Percentiles rank a stretch among this genome's conserved stretches.
Conservation (phyloP, 495 filamentous ascomycete genomes). For the Xylaria sp. region DNA sequence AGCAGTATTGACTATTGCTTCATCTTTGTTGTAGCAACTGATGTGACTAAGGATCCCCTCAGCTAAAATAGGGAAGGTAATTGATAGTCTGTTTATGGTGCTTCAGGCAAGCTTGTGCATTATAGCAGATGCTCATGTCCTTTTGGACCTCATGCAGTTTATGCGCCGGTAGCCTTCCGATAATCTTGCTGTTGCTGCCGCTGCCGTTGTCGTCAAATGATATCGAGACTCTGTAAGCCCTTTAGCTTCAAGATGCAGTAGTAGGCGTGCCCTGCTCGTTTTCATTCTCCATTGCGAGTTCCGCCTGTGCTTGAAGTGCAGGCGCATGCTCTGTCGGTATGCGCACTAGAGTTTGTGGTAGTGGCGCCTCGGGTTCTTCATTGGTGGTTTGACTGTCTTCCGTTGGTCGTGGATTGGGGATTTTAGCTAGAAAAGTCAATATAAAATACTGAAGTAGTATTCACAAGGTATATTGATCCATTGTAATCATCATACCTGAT, state of each 20-base stretch:
- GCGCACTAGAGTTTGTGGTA: conserved; percentile 82
- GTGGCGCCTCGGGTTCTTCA: conserved; percentile 52
- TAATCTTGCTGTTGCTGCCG: background rate
- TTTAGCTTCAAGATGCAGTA: conserved; percentile 27
- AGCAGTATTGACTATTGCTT: background rate
- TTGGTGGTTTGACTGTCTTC: conserved; percentile 45
- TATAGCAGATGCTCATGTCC: background rate
- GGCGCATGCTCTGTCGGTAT: conserved; percentile 75
- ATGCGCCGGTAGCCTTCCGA: background rate
- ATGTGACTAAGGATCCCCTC: background rate
- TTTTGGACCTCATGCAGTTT: background rate
- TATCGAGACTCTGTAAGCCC: background rate
- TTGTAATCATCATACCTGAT: conserved; percentile 70
- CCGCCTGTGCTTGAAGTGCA: conserved; percentile 59
- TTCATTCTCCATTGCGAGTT: conserved; percentile 50
- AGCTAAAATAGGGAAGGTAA: background rate
- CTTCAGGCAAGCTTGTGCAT: background rate
- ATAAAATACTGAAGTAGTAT: background rate
- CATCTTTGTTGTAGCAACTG: background rate
- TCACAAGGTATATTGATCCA: background rate
- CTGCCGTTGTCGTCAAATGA: background rate
- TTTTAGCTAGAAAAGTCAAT: conserved; percentile 57
- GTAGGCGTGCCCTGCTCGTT: conserved; percentile 38
- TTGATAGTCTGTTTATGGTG: background rate
- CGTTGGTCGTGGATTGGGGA: conserved; percentile 58